A percentile compares a stretch with the other conserved stretches of the same genome.
Evolutionary conservation across 805 yeast species (phyloP).

Genomic region (Suhomyces faveliae): DNA sequence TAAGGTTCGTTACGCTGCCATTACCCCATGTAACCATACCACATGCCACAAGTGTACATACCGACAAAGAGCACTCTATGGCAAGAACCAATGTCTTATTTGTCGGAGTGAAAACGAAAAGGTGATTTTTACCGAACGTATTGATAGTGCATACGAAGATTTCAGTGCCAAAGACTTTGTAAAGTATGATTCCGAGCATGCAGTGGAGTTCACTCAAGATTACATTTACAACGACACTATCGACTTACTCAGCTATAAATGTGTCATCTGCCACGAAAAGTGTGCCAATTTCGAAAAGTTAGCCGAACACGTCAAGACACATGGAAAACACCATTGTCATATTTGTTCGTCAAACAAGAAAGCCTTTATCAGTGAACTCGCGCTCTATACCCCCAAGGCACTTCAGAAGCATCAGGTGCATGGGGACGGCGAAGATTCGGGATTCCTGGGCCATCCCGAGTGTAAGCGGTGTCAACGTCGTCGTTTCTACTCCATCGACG

Average conservation of each 20-base stretch:
- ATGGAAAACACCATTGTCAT: slow-evolving; percentile 64
- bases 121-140: slow-evolving; percentile 56
- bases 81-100: slow-evolving; percentile 71
- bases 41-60: slow-evolving; percentile 83
- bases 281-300: slow-evolving; percentile 54
- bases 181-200: slow-evolving; percentile 43
- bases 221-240: slow-evolving; percentile 49
- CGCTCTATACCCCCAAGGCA: slow-evolving; percentile 57
- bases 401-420: slow-evolving; percentile 65
- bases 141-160: slow-evolving; percentile 35
- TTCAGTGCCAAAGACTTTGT: slow-evolving; percentile 31
- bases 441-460: slow-evolving; percentile 85
- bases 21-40: slow-evolving; percentile 80
- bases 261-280: slow-evolving; percentile 50
- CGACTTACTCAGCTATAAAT: slow-evolving; percentile 51
- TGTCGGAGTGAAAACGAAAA: slow-evolving; percentile 71
- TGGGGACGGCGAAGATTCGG: slow-evolving; percentile 62
- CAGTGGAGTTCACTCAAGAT: slow-evolving; percentile 58
- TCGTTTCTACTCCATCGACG: slow-evolving; percentile 87
- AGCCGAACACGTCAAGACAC: slow-evolving; percentile 66
- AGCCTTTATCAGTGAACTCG: slow-evolving; percentile 72
- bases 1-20: slow-evolving; percentile 56
- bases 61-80: slow-evolving; percentile 77
- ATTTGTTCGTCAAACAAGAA: slow-evolving; percentile 77
- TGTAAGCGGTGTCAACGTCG: slow-evolving; percentile 77